Evolutionary conservation across 192 early-diverging fungal genomes (phyloP).

Genomic region (Backusella luteola): DNA sequence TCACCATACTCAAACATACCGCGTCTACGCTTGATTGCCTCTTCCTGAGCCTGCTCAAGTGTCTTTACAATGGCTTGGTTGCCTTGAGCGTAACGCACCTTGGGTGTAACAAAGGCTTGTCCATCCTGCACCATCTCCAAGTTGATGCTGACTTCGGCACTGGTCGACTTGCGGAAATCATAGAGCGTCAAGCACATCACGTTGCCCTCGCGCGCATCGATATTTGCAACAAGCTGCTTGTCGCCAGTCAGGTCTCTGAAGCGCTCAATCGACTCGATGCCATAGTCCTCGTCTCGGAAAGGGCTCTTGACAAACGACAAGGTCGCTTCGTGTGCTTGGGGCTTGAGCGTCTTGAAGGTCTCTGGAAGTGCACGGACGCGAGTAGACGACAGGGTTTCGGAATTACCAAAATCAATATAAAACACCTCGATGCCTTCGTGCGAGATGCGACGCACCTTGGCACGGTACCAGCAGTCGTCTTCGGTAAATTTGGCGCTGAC

Average conservation of each 20-base stretch:
- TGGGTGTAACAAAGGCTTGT: slow-evolving; percentile 52
- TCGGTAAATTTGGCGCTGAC: slow-evolving; percentile 84
- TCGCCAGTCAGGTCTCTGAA: slow-evolving; percentile 64
- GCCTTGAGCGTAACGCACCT: slow-evolving; percentile 48
- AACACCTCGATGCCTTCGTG: slow-evolving; percentile 67
- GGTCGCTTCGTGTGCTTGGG: slow-evolving; percentile 80
- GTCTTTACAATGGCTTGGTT: slow-evolving; percentile 57
- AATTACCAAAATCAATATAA: slow-evolving; percentile 97
- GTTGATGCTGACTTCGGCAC: slow-evolving; percentile 68
- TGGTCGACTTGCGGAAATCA: slow-evolving; percentile 57
- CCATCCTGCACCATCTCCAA: slow-evolving; percentile 65
- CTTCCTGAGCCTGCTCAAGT: slow-evolving; percentile 63
- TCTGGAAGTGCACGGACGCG: slow-evolving; percentile 75
- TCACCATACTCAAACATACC: slow-evolving; percentile 63
- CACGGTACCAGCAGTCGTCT: slow-evolving; percentile 92
- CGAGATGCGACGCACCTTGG: slow-evolving; percentile 67
- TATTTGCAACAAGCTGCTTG: slow-evolving; percentile 69
- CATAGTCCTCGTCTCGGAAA: slow-evolving; percentile 67
- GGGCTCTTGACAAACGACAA: slow-evolving; percentile 81
- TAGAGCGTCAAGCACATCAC: slow-evolving; percentile 66
- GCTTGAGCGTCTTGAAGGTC: slow-evolving; percentile 63
- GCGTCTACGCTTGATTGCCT: slow-evolving; percentile 65
- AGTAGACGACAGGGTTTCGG: slow-evolving; percentile 69
- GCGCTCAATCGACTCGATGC: slow-evolving; percentile 65
- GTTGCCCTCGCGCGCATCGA: slow-evolving; percentile 61